Evolutionary conservation across 108 stramenopile species (phyloP).

Genomic region (Bacterosira constricta): DNA sequence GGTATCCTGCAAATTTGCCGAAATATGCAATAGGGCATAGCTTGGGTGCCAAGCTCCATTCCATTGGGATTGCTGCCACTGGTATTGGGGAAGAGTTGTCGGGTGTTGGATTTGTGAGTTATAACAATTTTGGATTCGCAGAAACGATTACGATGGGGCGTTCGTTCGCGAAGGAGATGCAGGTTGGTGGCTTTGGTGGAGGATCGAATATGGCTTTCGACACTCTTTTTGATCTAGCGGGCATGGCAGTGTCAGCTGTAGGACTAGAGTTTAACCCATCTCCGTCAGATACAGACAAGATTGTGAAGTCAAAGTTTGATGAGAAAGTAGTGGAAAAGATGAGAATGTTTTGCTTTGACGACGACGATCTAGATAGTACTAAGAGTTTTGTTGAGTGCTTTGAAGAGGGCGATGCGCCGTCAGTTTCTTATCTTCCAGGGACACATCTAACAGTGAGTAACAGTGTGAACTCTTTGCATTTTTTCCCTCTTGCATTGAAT

Average conservation of each 20-base stretch:
- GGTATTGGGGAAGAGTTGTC: conserved; percentile 55
- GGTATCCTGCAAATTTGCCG: conserved; percentile 53
- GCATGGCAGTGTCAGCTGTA: conserved; percentile 64
- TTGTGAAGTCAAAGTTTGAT: conserved; percentile 68
- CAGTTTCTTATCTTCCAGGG: conserved; percentile 63
- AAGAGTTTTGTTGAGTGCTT: conserved; percentile 52
- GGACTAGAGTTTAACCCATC: conserved; percentile 79
- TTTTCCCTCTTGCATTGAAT: background rate
- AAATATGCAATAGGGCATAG: conserved; percentile 70
- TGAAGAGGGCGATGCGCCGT: background rate
- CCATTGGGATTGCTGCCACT: conserved; percentile 77
- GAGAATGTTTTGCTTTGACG: conserved; percentile 76
- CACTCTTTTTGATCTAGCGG: conserved; percentile 69
- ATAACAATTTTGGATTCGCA: conserved; percentile 81
- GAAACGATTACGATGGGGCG: conserved; percentile 69
- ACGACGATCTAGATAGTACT: conserved; percentile 73
- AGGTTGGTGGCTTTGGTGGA: conserved; percentile 11
- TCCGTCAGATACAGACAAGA: conserved; percentile 61
- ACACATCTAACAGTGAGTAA: conserved; percentile 63
- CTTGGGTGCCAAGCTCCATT: conserved; percentile 72
- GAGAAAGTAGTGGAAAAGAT: conserved; percentile 58
- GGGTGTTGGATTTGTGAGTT: conserved; percentile 75
- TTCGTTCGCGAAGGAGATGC: conserved; percentile 68
- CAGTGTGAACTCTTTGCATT: too few species aligned
- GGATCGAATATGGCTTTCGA: conserved; percentile 50